Percentiles rank a stretch among this genome's conserved stretches.
These are phyloP conservation scores for Naganishia kalamii DNA, from an alignment of 768 basidiomycete genomes.

Conservation along the genomic window DNA sequence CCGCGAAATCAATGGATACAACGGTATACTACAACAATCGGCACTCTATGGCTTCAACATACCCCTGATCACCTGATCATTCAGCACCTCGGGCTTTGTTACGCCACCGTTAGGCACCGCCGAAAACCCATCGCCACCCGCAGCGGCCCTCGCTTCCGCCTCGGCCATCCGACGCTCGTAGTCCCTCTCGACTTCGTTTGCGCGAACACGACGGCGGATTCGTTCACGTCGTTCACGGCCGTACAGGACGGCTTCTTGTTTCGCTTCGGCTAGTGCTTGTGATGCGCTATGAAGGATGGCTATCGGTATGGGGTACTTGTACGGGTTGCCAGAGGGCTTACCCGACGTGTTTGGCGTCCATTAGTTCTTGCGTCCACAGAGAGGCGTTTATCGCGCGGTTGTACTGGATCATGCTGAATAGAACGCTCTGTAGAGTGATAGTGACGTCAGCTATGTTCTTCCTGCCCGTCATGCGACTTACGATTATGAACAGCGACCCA, in stretches of 20 bases:
- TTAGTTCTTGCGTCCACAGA: slow-evolving; percentile 26
- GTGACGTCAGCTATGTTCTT: background rate
- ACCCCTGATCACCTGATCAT: background rate
- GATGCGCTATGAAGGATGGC: slow-evolving; percentile 32
- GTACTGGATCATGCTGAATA: slow-evolving; percentile 38
- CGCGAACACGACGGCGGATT: slow-evolving; percentile 37
- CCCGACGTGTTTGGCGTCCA: slow-evolving; percentile 35
- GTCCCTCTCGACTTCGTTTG: slow-evolving; percentile 34
- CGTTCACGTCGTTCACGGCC: slow-evolving; percentile 39
- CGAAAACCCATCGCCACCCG: background rate
- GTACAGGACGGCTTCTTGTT: slow-evolving; percentile 39
- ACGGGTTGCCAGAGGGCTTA: slow-evolving; percentile 19
- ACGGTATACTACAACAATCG: background rate
- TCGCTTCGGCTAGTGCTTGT: slow-evolving; percentile 38
- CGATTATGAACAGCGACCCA: slow-evolving; percentile 27
- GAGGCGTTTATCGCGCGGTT: slow-evolving; percentile 31
- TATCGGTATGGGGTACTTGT: background rate
- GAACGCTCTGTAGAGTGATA: slow-evolving; percentile 22
- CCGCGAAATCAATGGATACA: background rate
- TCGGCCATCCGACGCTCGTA: slow-evolving; percentile 30
- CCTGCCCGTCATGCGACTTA: background rate
- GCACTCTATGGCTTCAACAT: background rate
- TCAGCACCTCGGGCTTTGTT: background rate
- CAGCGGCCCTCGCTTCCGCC: background rate
- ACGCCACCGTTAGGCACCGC: background rate